A percentile compares a stretch with the other conserved stretches of the same genome.
phyloP scores from a whole-genome alignment of 1,284 basidiomycete species.

The Ceratobasidium sp. region DNA sequence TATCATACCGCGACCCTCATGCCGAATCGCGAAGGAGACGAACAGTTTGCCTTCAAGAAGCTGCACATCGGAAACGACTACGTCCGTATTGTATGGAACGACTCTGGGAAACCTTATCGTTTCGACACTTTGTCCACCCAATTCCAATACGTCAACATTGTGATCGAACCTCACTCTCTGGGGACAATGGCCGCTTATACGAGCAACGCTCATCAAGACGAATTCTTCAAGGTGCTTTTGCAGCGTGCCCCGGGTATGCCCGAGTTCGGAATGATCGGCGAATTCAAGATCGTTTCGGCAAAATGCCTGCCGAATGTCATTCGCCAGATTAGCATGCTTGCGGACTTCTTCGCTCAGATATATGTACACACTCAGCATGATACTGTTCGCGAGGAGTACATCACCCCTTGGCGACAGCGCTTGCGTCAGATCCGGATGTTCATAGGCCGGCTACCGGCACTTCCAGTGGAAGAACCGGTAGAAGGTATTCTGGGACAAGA shows the following conservation, averaged over 20 bases:
- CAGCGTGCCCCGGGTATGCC: constrained; percentile 88
- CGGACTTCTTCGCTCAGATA: constrained; percentile 87
- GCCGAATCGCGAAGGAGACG: constrained; percentile 79
- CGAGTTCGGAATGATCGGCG: constrained; percentile 88
- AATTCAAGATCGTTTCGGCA: constrained; percentile 91
- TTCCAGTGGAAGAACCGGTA: constrained; percentile 44
- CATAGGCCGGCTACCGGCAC: constrained; percentile 49
- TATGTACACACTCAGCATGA: constrained; percentile 78
- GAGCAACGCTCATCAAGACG: constrained; percentile 79
- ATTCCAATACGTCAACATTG: constrained; percentile 98
- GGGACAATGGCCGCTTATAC: constrained; percentile 83
- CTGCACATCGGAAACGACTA: constrained; percentile 94
- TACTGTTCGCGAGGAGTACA: constrained; percentile 75
- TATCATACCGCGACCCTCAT: constrained; percentile 98
- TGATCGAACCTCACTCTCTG: constrained; percentile 92
- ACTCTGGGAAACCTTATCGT: constrained; percentile 83
- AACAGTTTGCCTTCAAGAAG: constrained; percentile 83
- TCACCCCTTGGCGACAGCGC: constrained; percentile 87
- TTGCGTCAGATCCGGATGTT: constrained; percentile 79
- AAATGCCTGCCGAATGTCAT: constrained; percentile 82
- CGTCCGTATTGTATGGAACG: constrained; percentile 97
- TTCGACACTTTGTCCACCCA: constrained; percentile 92
- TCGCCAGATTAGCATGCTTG: constrained; percentile 82
- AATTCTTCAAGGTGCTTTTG: constrained; percentile 91
- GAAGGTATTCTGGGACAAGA: constrained; percentile 53